Evolutionary conservation across 2,329 filamentous ascomycete genomes (phyloP), one percentile per base, ranked within the genome.

Genomic region (Sarocladium brachiariae): DNA sequence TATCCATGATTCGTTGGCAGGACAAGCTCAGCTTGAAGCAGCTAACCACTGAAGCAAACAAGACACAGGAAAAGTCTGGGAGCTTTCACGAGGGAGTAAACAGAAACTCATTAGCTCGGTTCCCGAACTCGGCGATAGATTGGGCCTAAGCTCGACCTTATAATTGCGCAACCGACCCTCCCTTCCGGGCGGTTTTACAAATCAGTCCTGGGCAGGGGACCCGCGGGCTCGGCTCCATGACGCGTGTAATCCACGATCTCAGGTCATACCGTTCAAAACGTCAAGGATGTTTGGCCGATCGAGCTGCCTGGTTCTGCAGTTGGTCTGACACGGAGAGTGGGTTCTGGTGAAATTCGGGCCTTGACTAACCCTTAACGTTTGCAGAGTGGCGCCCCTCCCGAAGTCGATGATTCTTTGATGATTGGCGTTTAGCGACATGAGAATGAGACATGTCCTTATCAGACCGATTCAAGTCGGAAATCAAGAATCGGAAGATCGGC

Each of bases 351-450:
- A 7, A 4, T 41, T 21, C 19, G 43, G 25, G 25, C 27, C 43
- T 47, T 33, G 43, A 33, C 43, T 47, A 47, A 16, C 43, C 43
- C 25, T 18, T 31, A 21, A 23, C 43, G 43, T 47, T 4, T 19
- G 27, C 14, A 4, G 27, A 11, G 19, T 21, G 25, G 21, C 13
- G 21, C 25, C 24, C 14, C 21, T 33, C 25, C 14, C 11, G 10
- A 19, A 47, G 43, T 47, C 43, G 25, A 47, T 47, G 43, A 47
- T 47, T 47, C 43, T 31, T 47, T n/a, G 43, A 47, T 47, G 24
- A 16, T 24, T n/a, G n/a, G 21, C 21, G 7, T 30, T 30, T 45
- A 45, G 23, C 39, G n/a, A n/a, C n/a, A n/a, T n/a, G n/a, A n/a
- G n/a, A n/a, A n/a, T 10, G 39, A n/a, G 4, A 39, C 35, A 39